Evolutionary conservation across 495 filamentous ascomycete genomes (phyloP).

Genomic region (Lentithecium fluviatile): DNA sequence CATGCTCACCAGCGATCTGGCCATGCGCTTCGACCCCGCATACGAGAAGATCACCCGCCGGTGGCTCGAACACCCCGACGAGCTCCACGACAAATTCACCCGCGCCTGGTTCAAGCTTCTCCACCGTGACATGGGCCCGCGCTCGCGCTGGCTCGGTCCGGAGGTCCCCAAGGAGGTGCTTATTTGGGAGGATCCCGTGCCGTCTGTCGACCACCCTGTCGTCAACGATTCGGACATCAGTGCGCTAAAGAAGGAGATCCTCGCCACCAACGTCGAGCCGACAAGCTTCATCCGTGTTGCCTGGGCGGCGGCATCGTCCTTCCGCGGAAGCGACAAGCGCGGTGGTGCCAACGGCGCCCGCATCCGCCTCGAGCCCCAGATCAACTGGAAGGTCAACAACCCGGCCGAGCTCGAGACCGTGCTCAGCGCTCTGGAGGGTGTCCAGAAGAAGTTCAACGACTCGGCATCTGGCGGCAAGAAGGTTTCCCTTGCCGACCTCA

Average conservation of each 20-base stretch:
- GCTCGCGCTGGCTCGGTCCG: conserved; percentile 64
- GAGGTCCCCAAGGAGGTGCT: conserved; percentile 63
- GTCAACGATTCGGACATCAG: conserved; percentile 59
- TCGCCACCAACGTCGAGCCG: conserved; percentile 55
- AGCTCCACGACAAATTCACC: conserved; percentile 64
- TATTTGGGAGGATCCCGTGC: conserved; percentile 67
- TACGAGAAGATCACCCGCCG: conserved; percentile 72
- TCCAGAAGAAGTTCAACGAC: conserved; percentile 63
- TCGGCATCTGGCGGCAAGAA: conserved; percentile 56
- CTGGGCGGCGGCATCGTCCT: conserved; percentile 69
- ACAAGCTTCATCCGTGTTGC: conserved; percentile 60
- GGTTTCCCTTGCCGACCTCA: conserved; percentile 69
- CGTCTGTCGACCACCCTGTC: conserved; percentile 53
- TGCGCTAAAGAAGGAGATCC: conserved; percentile 63
- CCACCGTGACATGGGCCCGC: conserved; percentile 71
- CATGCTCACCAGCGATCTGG: conserved; percentile 70
- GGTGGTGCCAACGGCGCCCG: conserved; percentile 73
- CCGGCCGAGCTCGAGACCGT: conserved; percentile 58
- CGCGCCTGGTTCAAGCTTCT: conserved; percentile 77
- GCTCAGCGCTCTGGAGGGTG: conserved; percentile 55
- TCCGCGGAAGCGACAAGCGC: conserved; percentile 73
- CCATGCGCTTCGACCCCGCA: conserved; percentile 64
- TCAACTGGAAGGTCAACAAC: conserved; percentile 68
- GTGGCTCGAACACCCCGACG: conserved; percentile 62
- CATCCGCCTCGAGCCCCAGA: conserved; percentile 68